Percentiles rank a stretch among this genome's conserved stretches.
These are phyloP conservation scores for Cladosporium colombiae DNA, from an alignment of 2,329 filamentous ascomycete species.

Conservation along the genomic window DNA sequence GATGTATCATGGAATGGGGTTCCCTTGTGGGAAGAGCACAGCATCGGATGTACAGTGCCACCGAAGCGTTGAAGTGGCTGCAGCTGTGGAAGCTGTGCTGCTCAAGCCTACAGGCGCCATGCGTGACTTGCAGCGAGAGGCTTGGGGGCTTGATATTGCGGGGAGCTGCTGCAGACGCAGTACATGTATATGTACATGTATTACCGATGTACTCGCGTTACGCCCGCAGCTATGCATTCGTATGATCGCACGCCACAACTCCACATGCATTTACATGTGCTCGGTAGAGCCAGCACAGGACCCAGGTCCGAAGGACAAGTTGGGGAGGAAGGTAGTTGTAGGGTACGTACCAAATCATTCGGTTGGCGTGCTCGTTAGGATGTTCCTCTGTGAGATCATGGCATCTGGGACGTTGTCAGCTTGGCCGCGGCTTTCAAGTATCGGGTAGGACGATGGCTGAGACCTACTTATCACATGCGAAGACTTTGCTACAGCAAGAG, in stretches of 20 bases:
- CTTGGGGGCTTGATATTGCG: constrained; percentile 5
- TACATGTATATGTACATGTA: neutral
- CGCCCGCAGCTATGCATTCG: neutral
- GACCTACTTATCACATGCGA: constrained; percentile 56
- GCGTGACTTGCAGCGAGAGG: neutral
- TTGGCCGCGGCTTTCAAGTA: neutral
- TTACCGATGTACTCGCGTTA: neutral
- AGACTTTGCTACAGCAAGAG: constrained; percentile 59
- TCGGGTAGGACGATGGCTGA: neutral
- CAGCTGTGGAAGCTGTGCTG: constrained; percentile 5
- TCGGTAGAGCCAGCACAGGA: neutral
- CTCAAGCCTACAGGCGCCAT: constrained; percentile 1
- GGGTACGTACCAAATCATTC: constrained; percentile 69
- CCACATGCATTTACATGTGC: neutral
- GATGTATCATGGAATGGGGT: neutral
- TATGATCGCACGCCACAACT: neutral
- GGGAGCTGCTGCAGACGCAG: neutral
- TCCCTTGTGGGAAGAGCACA: neutral
- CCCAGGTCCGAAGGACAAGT: neutral
- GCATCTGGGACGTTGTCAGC: constrained; percentile 53
- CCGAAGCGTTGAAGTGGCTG: constrained; percentile 11
- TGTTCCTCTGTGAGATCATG: constrained; percentile 73
- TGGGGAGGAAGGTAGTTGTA: neutral
- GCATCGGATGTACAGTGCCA: neutral
- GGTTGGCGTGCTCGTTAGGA: constrained; percentile 75